A percentile compares a stretch with the other conserved stretches of the same genome.
Conservation (phyloP, 2,329 filamentous ascomycete species). For the Phyllosticta citriasiana region DNA sequence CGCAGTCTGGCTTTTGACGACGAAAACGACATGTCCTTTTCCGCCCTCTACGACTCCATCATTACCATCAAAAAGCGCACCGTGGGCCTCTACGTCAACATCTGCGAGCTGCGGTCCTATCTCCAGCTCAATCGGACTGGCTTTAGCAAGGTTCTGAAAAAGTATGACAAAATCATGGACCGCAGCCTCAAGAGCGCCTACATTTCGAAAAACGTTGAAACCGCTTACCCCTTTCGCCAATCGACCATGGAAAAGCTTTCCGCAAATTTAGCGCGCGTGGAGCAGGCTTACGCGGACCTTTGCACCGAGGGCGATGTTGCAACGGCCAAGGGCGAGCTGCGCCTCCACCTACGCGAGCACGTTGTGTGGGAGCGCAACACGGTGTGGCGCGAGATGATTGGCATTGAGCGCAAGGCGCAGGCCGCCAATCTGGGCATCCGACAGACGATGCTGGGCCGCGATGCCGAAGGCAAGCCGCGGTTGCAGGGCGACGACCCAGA, state of each 20-base stretch:
- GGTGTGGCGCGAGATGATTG: slow-evolving; percentile 98
- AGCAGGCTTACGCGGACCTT: slow-evolving; percentile 68
- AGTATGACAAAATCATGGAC: slow-evolving; percentile 94
- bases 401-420: slow-evolving; percentile 89
- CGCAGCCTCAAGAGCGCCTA: slow-evolving; percentile 69
- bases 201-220: slow-evolving; percentile 61
- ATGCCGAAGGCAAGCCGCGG: slow-evolving; percentile 56
- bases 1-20: slow-evolving; percentile 63
- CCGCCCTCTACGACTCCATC: slow-evolving; percentile 57
- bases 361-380: slow-evolving; percentile 99
- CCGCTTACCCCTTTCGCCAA: slow-evolving; percentile 71
- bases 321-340: slow-evolving; percentile 71
- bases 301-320: slow-evolving; percentile 72
- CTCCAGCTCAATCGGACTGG: slow-evolving; percentile 94
- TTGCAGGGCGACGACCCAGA: slow-evolving; percentile 78
- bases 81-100: slow-evolving; percentile 75
- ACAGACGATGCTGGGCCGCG: slow-evolving; percentile 68
- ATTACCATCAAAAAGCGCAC: slow-evolving; percentile 91
- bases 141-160: slow-evolving; percentile 93
- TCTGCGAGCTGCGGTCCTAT: slow-evolving; percentile 94
- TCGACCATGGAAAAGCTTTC: slow-evolving; percentile 62
- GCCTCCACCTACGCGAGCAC: slow-evolving; percentile 86
- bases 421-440: slow-evolving; percentile 78
- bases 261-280: slow-evolving; percentile 62
- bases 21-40: slow-evolving; percentile 65